Conservation (phyloP, 495 filamentous ascomycete species). For the Haplographium delicatum region DNA sequence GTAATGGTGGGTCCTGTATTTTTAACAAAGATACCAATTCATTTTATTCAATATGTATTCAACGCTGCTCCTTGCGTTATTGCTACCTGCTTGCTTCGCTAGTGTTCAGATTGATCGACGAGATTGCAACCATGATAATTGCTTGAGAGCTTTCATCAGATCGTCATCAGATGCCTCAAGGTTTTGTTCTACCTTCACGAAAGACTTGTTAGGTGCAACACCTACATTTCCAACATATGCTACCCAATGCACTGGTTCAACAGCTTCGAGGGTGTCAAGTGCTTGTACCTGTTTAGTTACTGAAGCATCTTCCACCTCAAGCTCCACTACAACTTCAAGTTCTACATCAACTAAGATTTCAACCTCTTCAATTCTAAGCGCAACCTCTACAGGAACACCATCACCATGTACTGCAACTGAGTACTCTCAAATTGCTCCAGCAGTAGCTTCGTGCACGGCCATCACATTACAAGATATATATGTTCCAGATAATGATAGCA, state of each 20-base stretch:
- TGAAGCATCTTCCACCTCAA: background rate
- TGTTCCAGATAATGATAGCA: slow-evolving; percentile 32
- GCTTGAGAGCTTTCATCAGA: background rate
- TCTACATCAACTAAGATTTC: background rate
- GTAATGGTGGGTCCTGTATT: too few relatives aligned
- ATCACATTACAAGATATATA: slow-evolving; percentile 34
- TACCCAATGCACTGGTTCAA: background rate
- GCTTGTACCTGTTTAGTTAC: background rate
- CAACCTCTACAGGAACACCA: background rate
- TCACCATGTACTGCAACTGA: slow-evolving; percentile 5
- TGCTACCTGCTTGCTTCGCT: background rate
- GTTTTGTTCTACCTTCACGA: background rate
- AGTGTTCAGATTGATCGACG: slow-evolving; percentile 1
- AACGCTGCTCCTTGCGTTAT: background rate
- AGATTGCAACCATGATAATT: background rate
- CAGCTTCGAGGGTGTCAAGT: background rate
- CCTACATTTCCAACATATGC: background rate
- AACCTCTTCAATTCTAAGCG: background rate
- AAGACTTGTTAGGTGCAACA: background rate
- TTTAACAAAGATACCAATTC: too few relatives aligned
- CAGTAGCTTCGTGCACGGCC: slow-evolving; percentile 37
- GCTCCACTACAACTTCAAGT: background rate
- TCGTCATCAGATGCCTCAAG: background rate
- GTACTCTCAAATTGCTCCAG: slow-evolving; percentile 38
- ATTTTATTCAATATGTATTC: background rate